Evolutionary conservation across 2,329 filamentous ascomycete genomes (phyloP).

Genomic region (Alternaria atra): DNA sequence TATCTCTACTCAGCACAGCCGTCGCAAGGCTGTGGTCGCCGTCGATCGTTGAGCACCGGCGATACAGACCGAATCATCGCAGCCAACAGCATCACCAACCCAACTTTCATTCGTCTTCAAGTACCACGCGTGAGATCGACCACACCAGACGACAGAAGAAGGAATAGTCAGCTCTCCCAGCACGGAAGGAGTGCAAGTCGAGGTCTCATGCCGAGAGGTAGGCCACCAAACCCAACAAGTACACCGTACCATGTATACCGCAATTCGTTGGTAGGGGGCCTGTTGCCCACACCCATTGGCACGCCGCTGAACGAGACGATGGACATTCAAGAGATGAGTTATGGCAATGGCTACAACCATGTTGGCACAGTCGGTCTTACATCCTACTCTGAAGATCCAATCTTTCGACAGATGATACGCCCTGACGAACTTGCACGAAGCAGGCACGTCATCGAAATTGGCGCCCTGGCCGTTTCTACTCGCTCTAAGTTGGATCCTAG

Average conservation of each 20-base stretch:
- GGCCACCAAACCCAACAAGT: constrained; percentile 12
- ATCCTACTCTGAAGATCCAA: background rate
- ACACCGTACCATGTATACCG: constrained; percentile 14
- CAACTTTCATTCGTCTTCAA: constrained; percentile 36
- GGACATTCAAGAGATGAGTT: background rate
- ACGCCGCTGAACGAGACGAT: constrained; percentile 19
- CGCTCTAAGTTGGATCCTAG: constrained; percentile 9
- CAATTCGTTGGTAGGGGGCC: constrained; percentile 7
- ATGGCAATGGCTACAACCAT: background rate
- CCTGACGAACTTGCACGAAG: constrained; percentile 29
- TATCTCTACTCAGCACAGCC: constrained; percentile 8
- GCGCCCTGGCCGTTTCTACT: constrained; percentile 37
- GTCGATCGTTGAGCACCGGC: constrained; percentile 42
- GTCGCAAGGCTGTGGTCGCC: constrained; percentile 26
- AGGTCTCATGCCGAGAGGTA: constrained; percentile 2
- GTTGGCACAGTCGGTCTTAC: background rate
- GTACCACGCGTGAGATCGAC: constrained; percentile 19
- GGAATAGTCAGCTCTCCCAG: constrained; percentile 3
- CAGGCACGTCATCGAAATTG: constrained; percentile 41
- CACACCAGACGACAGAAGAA: constrained; percentile 11
- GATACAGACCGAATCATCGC: constrained; percentile 26
- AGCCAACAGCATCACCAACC: constrained; percentile 18
- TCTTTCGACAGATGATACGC: constrained; percentile 31
- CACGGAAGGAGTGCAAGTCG: constrained; percentile 19
- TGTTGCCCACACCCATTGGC: constrained; percentile 25